These are phyloP conservation scores for Yamadazyma ubonensis DNA, from an alignment of 805 yeast species.

Conservation along the genomic window DNA sequence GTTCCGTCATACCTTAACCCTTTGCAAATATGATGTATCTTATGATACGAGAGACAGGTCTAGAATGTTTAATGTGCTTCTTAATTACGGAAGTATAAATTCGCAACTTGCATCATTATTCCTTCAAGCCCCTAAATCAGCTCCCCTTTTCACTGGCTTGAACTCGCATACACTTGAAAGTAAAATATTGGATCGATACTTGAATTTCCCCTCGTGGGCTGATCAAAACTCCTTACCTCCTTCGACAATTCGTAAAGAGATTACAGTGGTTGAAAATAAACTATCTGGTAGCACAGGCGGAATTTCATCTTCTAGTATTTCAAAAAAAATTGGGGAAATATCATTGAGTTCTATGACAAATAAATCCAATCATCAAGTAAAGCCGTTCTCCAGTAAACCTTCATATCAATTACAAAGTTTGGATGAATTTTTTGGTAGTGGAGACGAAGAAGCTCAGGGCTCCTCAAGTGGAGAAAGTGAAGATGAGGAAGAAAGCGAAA, in stretches of 20 bases:
- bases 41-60: constrained; percentile 85
- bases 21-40: constrained; percentile 70
- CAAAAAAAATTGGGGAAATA: constrained; percentile 18
- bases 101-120: constrained; percentile 66
- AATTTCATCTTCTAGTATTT: constrained; percentile 16
- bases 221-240: constrained; percentile 29
- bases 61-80: constrained; percentile 63
- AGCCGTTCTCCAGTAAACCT: constrained; percentile 9
- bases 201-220: constrained; percentile 48
- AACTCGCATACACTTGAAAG: constrained; percentile 8
- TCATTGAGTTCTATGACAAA: constrained; percentile 24
- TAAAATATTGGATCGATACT: constrained; percentile 19
- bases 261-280: constrained; percentile 18
- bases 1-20: constrained; percentile 59
- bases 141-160: constrained; percentile 42
- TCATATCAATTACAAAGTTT: constrained; percentile 67
- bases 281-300: constrained; percentile 9
- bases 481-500: constrained; percentile 12
- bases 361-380: constrained; percentile 21
- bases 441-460: constrained; percentile 19
- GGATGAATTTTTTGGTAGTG: constrained; percentile 74
- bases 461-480: constrained; percentile 14
- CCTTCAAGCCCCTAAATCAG: constrained; percentile 75
- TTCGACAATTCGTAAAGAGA: constrained; percentile 30
- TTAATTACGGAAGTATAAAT: constrained; percentile 43